Base-by-base conservation (phyloP, 1,139 yeast species). In the Kurtzmaniella quercitrusa region DNA sequence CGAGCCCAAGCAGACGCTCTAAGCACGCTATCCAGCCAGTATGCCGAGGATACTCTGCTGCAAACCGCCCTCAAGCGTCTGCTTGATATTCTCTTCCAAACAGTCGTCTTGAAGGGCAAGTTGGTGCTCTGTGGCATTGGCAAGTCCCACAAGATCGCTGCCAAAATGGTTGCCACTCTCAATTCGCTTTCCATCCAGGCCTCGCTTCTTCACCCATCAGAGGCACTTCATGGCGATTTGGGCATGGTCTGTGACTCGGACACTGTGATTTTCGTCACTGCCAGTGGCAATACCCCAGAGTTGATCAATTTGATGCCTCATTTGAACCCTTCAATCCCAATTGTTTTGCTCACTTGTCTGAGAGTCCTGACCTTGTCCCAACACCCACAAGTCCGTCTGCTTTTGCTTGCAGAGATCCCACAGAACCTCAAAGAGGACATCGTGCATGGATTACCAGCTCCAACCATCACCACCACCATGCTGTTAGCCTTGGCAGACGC, bases 191-290 rank as follows among this genome's bases (percentile, higher is more conserved):
- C 91, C 29, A 74, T 89, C 44, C 82, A 80, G 43, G 73, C 95
- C 0, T 76, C 81, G 0, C 56, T 76, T 2, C 66, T 89, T 47
- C 96, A 89, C 56, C 95, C 96, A 0, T 69, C 87, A 1, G 97
- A 89, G 50, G 96, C 96, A 0, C 68, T 90, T 25, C 97, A 89
- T 59, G 97, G 97, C 4, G 97, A 89, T 59, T 70, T 89, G 53
- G 97, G 96, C 0, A 65, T 89, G 23, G 67, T 78, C 44, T 79
- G 80, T 29, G 68, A 66, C 17, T 64, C 71, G 31, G 95, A 88
- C 60, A 74, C 82, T 21, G 53, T 89, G 44, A 60, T 89, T 6
- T 68, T 88, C 58, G 77, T 89, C 34, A 81, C 93, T 0, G 86
- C 93, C 2, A 82, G 93, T 38, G 97, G 97, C 1, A 84, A 82